Conservation (phyloP, 768 basidiomycete genomes). For the Mycena metata region DNA sequence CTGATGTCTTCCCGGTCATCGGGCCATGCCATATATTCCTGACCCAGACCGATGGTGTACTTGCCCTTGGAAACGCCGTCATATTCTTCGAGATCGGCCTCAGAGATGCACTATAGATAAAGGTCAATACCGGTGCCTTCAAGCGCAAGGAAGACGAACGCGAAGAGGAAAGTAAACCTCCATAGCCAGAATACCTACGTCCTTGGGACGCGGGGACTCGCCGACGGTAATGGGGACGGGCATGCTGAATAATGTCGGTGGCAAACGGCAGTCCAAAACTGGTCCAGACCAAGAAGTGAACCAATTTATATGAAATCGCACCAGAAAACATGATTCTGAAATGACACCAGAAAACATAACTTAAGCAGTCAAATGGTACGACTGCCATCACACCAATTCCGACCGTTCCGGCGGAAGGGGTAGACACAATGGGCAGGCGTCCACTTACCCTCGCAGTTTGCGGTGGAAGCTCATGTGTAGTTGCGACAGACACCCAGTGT, state of each 20-base stretch:
- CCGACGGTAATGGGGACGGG: background rate
- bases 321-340: too few species aligned
- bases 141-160: slow-evolving; percentile 52
- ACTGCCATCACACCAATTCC: too few species aligned
- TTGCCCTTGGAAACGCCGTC: slow-evolving; percentile 96
- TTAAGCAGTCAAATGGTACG: too few species aligned
- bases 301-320: too few species aligned
- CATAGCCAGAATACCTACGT: slow-evolving; percentile 94
- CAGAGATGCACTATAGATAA: slow-evolving; percentile 85
- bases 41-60: slow-evolving; percentile 98
- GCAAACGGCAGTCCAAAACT: too few species aligned
- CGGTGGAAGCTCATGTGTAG: too few species aligned
- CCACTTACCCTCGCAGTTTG: too few species aligned
- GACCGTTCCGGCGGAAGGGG: too few species aligned
- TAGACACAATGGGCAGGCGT: too few species aligned
- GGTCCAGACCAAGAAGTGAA: too few species aligned
- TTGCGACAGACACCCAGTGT: too few species aligned
- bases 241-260: background rate
- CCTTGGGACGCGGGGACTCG: slow-evolving; percentile 54
- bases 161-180: slow-evolving; percentile 96
- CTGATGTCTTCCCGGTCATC: slow-evolving; percentile 99
- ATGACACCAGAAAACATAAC: too few species aligned
- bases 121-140: slow-evolving; percentile 22
- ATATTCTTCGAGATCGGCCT: slow-evolving; percentile 92
- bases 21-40: slow-evolving; percentile 98